A percentile compares a stretch with the other conserved stretches of the same genome.
These are phyloP conservation scores for Albugo laibachii DNA, from an alignment of 352 stramenopile species.

Conservation along the genomic window DNA sequence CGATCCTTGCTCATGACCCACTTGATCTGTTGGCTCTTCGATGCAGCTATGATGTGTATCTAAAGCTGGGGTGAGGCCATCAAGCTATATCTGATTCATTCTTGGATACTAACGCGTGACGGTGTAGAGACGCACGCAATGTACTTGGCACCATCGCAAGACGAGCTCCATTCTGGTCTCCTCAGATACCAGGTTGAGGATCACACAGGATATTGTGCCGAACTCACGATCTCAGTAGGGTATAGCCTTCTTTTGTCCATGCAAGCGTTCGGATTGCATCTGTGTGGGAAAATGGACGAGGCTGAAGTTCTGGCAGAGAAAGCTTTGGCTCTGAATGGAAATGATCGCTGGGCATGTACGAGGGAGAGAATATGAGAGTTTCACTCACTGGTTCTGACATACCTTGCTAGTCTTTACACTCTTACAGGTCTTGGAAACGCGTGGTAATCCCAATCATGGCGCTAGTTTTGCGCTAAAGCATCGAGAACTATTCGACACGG, in stretches of 20 bases:
- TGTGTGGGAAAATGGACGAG: constrained; percentile 35
- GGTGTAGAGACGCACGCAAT: constrained; percentile 49
- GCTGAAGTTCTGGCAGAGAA: constrained; percentile 53
- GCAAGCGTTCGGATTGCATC: constrained; percentile 68
- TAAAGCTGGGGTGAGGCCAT: constrained; percentile 36
- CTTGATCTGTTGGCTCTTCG: constrained; percentile 52
- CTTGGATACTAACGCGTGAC: background rate
- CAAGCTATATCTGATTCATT: background rate
- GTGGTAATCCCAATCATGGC: constrained; percentile 67
- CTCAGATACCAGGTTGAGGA: constrained; percentile 28
- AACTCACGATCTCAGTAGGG: constrained; percentile 6
- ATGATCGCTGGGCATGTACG: constrained; percentile 71
- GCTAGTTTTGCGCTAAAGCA: constrained; percentile 70
- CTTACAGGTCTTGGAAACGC: constrained; percentile 49
- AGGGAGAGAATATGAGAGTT: constrained; percentile 1
- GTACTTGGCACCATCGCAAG: constrained; percentile 47
- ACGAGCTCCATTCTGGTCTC: constrained; percentile 51
- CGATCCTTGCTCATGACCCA: constrained; percentile 43
- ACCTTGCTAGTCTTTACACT: constrained; percentile 41
- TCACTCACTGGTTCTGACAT: background rate
- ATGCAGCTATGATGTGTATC: constrained; percentile 61
- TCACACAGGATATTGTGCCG: background rate
- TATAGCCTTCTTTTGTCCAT: constrained; percentile 65
- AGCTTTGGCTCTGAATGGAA: constrained; percentile 65
- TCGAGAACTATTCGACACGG: constrained; percentile 53